Evolutionary conservation across 768 basidiomycete species (phyloP).

Genomic region (Amanita inopinata): DNA sequence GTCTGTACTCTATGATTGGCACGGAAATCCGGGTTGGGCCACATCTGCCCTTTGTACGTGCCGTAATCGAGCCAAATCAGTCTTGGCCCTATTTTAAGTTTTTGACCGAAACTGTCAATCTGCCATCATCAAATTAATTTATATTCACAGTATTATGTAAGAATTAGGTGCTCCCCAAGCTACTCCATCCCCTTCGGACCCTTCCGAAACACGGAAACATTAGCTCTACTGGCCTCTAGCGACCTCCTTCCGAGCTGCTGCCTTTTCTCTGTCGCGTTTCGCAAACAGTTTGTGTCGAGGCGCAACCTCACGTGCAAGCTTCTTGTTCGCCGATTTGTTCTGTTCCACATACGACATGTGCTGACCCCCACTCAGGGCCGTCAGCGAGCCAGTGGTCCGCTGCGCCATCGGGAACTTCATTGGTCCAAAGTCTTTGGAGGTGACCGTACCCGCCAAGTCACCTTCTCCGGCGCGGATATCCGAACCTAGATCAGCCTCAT

Average conservation of each 20-base stretch:
- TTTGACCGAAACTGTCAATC: slow-evolving; percentile 9
- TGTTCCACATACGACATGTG: slow-evolving; percentile 92
- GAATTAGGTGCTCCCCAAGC: too few relatives aligned
- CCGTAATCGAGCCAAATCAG: slow-evolving; percentile 8
- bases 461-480: slow-evolving; percentile 81
- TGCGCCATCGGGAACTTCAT: slow-evolving; percentile 58
- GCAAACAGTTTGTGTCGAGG: slow-evolving; percentile 72
- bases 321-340: slow-evolving; percentile 86
- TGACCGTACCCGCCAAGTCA: slow-evolving; percentile 78
- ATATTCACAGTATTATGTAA: slow-evolving; percentile 4
- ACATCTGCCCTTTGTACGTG: slow-evolving; percentile 7
- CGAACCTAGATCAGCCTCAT: slow-evolving; percentile 77
- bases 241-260: slow-evolving; percentile 38
- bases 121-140: slow-evolving; percentile 7
- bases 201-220: background rate
- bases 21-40: slow-evolving; percentile 3
- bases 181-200: background rate
- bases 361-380: slow-evolving; percentile 78
- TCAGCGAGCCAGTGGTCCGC: slow-evolving; percentile 73
- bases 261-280: slow-evolving; percentile 74
- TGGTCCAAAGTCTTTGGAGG: slow-evolving; percentile 83
- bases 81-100: slow-evolving; percentile 1
- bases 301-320: slow-evolving; percentile 44
- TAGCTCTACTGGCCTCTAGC: slow-evolving; percentile 11
- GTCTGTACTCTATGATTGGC: slow-evolving; percentile 1